Evolutionary conservation across 495 filamentous ascomycete species (phyloP), one percentile per base, ranked within the genome.

Genomic region (Lophium mytilinum): DNA sequence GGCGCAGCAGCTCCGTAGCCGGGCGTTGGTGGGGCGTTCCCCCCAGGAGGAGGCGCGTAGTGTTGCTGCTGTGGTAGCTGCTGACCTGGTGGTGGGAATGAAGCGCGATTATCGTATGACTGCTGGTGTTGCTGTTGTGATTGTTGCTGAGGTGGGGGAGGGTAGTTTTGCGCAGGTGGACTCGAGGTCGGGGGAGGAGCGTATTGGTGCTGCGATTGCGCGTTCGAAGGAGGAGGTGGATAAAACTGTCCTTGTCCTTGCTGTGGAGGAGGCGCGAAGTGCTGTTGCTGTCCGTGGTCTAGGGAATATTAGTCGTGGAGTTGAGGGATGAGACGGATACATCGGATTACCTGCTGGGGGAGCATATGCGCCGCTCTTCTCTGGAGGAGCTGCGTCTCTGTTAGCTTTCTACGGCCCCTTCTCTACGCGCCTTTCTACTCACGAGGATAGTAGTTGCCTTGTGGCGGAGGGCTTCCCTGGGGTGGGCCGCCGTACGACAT

Each of bases 241-340:
- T 67, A 66, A 52, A 69, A 73, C 39, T 69, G 71, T 43, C 72
- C 66, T 42, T 69, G 71, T 47, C 72, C 66, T 47, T 72, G 73
- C 53, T 72, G 68, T 0, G 66, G 66, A 15, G 70, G 71, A 8
- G 63, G 60, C 7, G 74, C 70, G 50, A 72, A 76, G 53, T 55
- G 66, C 40, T 68, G 68, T 53, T 72, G 69, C 14, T 69, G 66
- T 52, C 62, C 55, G 46, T 60, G 45, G 19, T 48, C 45, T 48
- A 30, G 14, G 6, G 21, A 48, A 65, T 55, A 35, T 63, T 52
- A 47, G 19, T 41, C 17, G 37, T 47, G 19, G 15, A 12, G 9
- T 53, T 34, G 14, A 54, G 59, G 33, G 42, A 42, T 4, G 41
- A 51, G 33, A 14, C 4, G 46, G 17, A 48, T 11, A 14, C 43